phyloP scores from a whole-genome alignment of 2,329 filamentous ascomycete genomes.

The Alternaria brassicae region DNA sequence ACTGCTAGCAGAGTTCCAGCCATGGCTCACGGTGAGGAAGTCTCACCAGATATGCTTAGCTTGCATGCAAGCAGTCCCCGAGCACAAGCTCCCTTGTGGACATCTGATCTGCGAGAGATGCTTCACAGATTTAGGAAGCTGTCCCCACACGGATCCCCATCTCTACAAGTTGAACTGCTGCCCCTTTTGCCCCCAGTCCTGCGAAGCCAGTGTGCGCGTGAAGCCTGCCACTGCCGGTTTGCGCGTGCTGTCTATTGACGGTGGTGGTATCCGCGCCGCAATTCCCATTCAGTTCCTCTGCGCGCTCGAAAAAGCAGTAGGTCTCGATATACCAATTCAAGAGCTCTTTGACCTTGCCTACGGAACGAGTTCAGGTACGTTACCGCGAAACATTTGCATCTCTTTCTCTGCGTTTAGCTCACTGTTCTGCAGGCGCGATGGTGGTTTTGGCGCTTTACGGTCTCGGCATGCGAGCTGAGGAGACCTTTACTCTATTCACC shows the following conservation, averaged over 20 bases:
- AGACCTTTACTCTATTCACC: background rate
- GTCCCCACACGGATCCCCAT: background rate
- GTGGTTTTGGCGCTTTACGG: background rate
- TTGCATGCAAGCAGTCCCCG: background rate
- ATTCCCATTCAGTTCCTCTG: slow-evolving; percentile 1
- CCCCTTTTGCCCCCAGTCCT: background rate
- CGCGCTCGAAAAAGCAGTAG: slow-evolving; percentile 1
- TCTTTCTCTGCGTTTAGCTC: background rate
- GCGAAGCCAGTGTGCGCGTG: background rate
- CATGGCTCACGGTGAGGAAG: background rate
- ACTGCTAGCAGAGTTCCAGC: background rate
- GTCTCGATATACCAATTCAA: background rate
- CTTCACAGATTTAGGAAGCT: background rate
- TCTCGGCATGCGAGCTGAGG: background rate
- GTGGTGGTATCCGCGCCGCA: background rate
- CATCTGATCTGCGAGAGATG: slow-evolving; percentile 1
- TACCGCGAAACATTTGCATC: background rate
- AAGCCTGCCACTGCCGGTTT: slow-evolving; percentile 1
- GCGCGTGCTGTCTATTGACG: background rate
- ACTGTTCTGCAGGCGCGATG: background rate
- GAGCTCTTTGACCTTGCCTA: background rate
- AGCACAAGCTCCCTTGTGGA: background rate
- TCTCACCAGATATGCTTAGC: background rate
- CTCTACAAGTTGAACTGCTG: background rate
- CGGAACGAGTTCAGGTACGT: slow-evolving; percentile 2